phyloP scores from a whole-genome alignment of 805 yeast genomes.

The Saccharomyces cerevisiae region DNA sequence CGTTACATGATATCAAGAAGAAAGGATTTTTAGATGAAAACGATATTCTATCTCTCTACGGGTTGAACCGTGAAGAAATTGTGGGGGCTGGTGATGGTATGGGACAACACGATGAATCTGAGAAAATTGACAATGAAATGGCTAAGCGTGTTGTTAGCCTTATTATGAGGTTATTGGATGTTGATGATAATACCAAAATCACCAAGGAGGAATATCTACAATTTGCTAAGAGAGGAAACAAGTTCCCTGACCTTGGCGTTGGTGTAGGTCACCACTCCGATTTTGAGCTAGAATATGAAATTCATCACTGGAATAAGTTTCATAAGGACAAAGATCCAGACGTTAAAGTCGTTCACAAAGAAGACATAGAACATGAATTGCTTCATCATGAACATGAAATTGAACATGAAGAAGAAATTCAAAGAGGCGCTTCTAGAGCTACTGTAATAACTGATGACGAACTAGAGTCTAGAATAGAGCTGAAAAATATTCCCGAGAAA shows the following conservation, averaged over 20 bases:
- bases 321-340: slow-evolving; percentile 77
- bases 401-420: slow-evolving; percentile 42
- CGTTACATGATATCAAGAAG: slow-evolving; percentile 62
- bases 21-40: slow-evolving; percentile 45
- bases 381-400: slow-evolving; percentile 81
- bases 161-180: slow-evolving; percentile 55
- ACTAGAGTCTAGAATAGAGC: slow-evolving; percentile 33
- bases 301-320: slow-evolving; percentile 85
- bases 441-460: slow-evolving; percentile 34
- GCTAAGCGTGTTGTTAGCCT: slow-evolving; percentile 45
- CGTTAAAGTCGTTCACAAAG: slow-evolving; percentile 70
- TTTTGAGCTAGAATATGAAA: slow-evolving; percentile 87
- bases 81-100: slow-evolving; percentile 88
- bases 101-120: slow-evolving; percentile 68
- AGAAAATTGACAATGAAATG: slow-evolving; percentile 48
- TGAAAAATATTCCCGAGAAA: slow-evolving; percentile 34
- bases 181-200: slow-evolving; percentile 56
- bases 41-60: slow-evolving; percentile 77
- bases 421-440: slow-evolving; percentile 30
- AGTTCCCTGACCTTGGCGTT: slow-evolving; percentile 83
- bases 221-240: slow-evolving; percentile 54
- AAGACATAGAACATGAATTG: slow-evolving; percentile 80
- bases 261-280: slow-evolving; percentile 94
- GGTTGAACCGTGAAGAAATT: slow-evolving; percentile 59
- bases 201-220: slow-evolving; percentile 61